Evolutionary conservation across 1,139 yeast species (phyloP).

Genomic region (Taphrina wiesneri): DNA sequence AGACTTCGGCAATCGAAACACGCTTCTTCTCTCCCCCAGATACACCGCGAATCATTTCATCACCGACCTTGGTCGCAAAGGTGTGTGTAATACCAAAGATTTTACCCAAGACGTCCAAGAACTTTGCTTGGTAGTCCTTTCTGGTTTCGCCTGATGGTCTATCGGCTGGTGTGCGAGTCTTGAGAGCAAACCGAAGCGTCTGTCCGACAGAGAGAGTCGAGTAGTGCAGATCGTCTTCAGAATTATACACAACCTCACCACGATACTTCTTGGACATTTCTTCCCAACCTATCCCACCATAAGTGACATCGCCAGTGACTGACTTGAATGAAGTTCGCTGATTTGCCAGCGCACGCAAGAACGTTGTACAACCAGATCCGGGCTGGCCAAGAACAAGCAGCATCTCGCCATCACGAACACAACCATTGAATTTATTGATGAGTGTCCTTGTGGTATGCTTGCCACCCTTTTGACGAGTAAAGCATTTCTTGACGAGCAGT

Average conservation of each 20-base stretch:
- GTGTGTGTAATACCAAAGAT: constrained; percentile 70
- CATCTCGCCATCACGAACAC: constrained; percentile 56
- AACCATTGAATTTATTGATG: constrained; percentile 50
- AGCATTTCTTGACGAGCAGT: constrained; percentile 13
- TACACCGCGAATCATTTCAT: constrained; percentile 72
- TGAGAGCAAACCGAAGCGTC: constrained; percentile 62
- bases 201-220: constrained; percentile 72
- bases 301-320: constrained; percentile 33
- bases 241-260: constrained; percentile 42
- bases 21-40: constrained; percentile 86
- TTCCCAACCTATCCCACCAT: constrained; percentile 30
- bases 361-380: constrained; percentile 58
- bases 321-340: constrained; percentile 60
- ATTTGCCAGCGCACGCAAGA: constrained; percentile 58
- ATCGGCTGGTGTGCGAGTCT: constrained; percentile 62
- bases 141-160: constrained; percentile 62
- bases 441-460: constrained; percentile 42
- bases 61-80: constrained; percentile 68
- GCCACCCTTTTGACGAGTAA: not conserved
- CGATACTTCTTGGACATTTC: constrained; percentile 29
- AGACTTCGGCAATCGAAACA: constrained; percentile 72
- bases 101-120: constrained; percentile 64
- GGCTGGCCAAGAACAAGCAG: constrained; percentile 64
- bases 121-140: constrained; percentile 59
- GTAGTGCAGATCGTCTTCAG: constrained; percentile 58